Base-by-base conservation (phyloP, 768 basidiomycete genomes). In the Mycena floridula region DNA sequence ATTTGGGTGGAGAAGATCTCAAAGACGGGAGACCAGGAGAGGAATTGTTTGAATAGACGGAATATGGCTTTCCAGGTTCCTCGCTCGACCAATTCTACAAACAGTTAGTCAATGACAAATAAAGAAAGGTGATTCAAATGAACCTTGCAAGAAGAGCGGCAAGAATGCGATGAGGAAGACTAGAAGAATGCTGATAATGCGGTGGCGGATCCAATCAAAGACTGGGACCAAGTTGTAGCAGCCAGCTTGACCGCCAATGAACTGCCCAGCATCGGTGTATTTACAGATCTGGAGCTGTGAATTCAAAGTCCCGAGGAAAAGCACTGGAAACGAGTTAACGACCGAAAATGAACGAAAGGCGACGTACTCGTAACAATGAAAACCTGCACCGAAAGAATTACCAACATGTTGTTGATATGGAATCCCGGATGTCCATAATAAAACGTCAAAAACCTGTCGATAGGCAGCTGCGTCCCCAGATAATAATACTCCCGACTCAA, bases 381-480 rank as follows among this genome's bases (percentile, higher is more conserved):
- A 48, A 94, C 69, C 63, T 97, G 95, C 22, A 98, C 89, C 30
- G 96, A 95, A 52, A 96, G 66, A 59, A 99, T 99, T 65, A 99
- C 88, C 60, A 98, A 72, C 81, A 98, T 98, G 64, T 98, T 99
- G 76, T 99, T 97, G 71, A 99, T 95, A 60, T 98, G 96, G 85
- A 99, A 99, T 43, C 91, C 96, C 36, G 96, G 96, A 63, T 98
- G 96, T 37, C 92, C 94, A 54, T 99, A 99, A 72, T 99, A 98
- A 76, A 98, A 99, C 40, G 96, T 99, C 65, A 99, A 70, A 82
- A 99, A 99, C 37, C 96, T 83, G 62, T 99, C 96, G 60, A 98
- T 85, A 27, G 96, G 94, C 43, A 99, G 78, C 60, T 98, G 96
- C 21, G 96, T 99, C 23, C 96, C 96, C 50, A 99, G 67, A 58